Base-by-base conservation (phyloP, 2,329 filamentous ascomycete species). In the Venturia nashicola region DNA sequence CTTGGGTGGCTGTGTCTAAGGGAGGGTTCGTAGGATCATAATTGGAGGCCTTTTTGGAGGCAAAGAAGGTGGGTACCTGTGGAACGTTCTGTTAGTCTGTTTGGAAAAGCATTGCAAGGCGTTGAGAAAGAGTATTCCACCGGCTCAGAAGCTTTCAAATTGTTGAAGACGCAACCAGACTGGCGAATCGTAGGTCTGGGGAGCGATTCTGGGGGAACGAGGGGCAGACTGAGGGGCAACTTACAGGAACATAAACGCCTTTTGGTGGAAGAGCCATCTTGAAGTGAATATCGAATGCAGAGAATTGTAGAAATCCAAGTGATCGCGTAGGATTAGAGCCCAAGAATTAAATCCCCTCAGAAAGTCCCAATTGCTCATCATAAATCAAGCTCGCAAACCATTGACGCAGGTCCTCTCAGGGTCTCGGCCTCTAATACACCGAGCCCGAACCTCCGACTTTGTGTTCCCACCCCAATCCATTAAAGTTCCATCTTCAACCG, bases 11-110 rank as follows among this genome's bases (percentile, higher is more conserved):
- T 65, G 84, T 73, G 68, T 88, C 85, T 61, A 87, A 75, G 7
- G 80, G 76, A 34, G 82, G 75, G 59, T 80, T 77, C 57, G 79
- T 71, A 7, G 77, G 68, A 59, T 78, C 73, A 65, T 78, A 79
- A 59, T 76, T 71, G 39, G 78, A 71, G 5, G 77, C 70, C 59
- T 71, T 69, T 48, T 76, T 73, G 70, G 77, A 68, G 73, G 83
- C 79, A 76, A 86, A 87, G 77, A 88, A 87, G 61, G 85, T 87
- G 6, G 85, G 85, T 54, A 85, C 79, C 62, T 55, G 63, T 5
- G 20, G 8, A 39, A 11, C 42, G 20, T 32, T n/a, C 12, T 2
- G 34, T 57, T 36, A 57, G 51, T 36, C 32, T 36, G n/a, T 36
- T 20, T 11, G 16, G 14, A 57, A 27, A 7, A 5, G 5, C 1